Percentiles rank a stretch among this genome's conserved stretches.
phyloP scores from a whole-genome alignment of 208 protist genomes.

The Trypanosoma rangeli region DNA sequence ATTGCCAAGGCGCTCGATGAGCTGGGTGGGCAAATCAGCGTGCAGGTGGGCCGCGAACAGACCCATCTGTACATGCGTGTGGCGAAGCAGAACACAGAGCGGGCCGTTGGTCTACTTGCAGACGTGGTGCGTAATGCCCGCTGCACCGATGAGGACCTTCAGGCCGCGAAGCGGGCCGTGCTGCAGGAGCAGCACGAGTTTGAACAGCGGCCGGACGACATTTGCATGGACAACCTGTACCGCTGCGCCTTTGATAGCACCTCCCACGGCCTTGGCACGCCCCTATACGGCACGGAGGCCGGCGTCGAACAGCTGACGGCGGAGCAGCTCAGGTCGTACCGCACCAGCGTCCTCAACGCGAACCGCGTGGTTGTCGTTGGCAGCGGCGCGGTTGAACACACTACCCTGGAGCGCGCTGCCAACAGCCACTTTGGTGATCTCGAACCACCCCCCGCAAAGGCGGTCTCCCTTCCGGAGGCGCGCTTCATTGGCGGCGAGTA shows the following conservation, averaged over 20 bases:
- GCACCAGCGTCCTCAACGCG: slow-evolving; percentile 86
- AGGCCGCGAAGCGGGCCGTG: slow-evolving; percentile 90
- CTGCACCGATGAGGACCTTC: slow-evolving; percentile 84
- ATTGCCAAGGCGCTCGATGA: slow-evolving; percentile 95
- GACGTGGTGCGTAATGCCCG: slow-evolving; percentile 97
- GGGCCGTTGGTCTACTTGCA: slow-evolving; percentile 94
- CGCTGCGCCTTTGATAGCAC: slow-evolving; percentile 91
- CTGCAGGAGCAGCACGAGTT: slow-evolving; percentile 93
- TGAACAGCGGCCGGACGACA: slow-evolving; percentile 91
- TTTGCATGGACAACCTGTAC: slow-evolving; percentile 97
- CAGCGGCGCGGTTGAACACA: slow-evolving; percentile 95
- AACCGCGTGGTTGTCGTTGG: slow-evolving; percentile 95
- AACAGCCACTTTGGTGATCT: slow-evolving; percentile 91
- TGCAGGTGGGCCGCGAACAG: slow-evolving; percentile 97
- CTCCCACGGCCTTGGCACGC: slow-evolving; percentile 87
- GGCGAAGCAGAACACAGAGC: slow-evolving; percentile 91
- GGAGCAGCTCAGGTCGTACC: slow-evolving; percentile 77
- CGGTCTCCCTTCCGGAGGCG: slow-evolving; percentile 38
- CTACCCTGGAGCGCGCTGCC: slow-evolving; percentile 90
- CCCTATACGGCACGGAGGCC: slow-evolving; percentile 95
- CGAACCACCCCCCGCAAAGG: slow-evolving; percentile 20
- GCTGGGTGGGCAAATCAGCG: slow-evolving; percentile 96
- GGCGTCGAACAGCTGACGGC: slow-evolving; percentile 89
- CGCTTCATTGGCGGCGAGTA: slow-evolving; percentile 87
- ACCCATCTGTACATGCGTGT: slow-evolving; percentile 96